phyloP scores from a whole-genome alignment of 305 asterid genomes.

The Rubia balearica region DNA sequence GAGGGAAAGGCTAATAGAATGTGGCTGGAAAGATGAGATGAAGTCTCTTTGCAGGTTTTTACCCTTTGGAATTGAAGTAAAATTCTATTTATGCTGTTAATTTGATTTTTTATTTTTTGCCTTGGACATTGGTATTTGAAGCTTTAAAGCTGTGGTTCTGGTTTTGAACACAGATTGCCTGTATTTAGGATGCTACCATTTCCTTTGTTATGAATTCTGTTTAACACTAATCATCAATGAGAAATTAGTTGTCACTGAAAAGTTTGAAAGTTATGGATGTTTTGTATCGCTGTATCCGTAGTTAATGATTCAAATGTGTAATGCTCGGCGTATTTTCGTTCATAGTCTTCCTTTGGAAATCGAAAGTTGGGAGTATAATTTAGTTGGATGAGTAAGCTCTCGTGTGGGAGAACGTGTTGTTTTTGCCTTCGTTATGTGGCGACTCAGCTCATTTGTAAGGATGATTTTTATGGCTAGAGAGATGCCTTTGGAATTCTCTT shows the following conservation, averaged over 20 bases:
- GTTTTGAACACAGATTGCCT: background rate
- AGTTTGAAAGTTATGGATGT: background rate
- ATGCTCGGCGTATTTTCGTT: background rate
- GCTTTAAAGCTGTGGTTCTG: background rate
- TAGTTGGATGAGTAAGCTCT: background rate
- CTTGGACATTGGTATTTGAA: background rate
- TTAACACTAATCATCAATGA: no score
- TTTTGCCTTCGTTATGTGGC: no score
- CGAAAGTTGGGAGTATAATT: background rate
- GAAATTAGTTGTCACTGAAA: no score
- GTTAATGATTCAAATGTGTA: background rate
- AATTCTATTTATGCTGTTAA: background rate
- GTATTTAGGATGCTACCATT: background rate
- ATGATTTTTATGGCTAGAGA: background rate
- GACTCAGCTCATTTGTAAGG: no score
- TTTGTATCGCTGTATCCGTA: background rate
- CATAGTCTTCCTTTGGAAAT: background rate
- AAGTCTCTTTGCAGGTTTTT: slow-evolving; percentile 51
- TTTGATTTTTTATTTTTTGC: background rate
- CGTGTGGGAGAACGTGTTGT: background rate
- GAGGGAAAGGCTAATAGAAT: slow-evolving; percentile 54
- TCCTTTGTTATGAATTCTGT: background rate
- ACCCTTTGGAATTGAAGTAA: background rate
- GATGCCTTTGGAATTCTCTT: background rate
- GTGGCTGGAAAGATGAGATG: slow-evolving; percentile 77